phyloP scores from a whole-genome alignment of 352 stramenopile genomes.

The Pythium phragmiticola region DNA sequence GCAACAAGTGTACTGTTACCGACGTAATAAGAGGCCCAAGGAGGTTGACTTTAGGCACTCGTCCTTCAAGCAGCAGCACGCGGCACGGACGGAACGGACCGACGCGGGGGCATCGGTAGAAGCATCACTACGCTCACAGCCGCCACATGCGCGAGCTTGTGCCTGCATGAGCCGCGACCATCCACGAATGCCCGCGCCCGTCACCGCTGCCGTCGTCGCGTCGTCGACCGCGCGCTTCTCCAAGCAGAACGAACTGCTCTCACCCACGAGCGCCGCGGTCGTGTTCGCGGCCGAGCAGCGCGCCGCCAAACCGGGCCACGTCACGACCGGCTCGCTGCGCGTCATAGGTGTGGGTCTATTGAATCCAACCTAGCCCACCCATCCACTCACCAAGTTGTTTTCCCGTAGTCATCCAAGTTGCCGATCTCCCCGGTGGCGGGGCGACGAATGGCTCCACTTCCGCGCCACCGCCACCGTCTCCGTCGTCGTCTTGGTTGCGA shows the following conservation, averaged over 20 bases:
- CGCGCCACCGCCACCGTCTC: conserved; percentile 14
- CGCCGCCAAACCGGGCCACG: conserved; percentile 43
- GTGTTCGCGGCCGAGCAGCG: conserved; percentile 51
- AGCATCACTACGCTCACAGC: background rate
- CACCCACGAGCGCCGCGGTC: conserved; percentile 47
- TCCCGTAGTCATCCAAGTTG: conserved; percentile 26
- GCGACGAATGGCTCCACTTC: conserved; percentile 23
- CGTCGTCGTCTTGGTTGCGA: conserved; percentile 53
- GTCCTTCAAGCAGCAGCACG: background rate
- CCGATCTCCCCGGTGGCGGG: conserved; percentile 28
- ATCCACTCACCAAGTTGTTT: background rate
- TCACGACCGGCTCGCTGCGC: conserved; percentile 46
- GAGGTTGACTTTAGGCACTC: background rate
- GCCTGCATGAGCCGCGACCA: conserved; percentile 20
- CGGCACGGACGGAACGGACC: background rate
- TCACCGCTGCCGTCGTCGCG: conserved; percentile 1
- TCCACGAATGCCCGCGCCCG: conserved; percentile 20
- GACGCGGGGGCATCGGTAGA: background rate
- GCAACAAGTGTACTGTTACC: conserved; percentile 8
- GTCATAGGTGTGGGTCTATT: conserved; percentile 43
- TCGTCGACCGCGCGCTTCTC: conserved; percentile 17
- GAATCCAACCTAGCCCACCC: no score
- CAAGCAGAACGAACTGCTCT: conserved; percentile 39
- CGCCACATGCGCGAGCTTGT: conserved; percentile 15
- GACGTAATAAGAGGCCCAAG: background rate